phyloP scores from a whole-genome alignment of 768 basidiomycete genomes.

The Termitomyces sp. region DNA sequence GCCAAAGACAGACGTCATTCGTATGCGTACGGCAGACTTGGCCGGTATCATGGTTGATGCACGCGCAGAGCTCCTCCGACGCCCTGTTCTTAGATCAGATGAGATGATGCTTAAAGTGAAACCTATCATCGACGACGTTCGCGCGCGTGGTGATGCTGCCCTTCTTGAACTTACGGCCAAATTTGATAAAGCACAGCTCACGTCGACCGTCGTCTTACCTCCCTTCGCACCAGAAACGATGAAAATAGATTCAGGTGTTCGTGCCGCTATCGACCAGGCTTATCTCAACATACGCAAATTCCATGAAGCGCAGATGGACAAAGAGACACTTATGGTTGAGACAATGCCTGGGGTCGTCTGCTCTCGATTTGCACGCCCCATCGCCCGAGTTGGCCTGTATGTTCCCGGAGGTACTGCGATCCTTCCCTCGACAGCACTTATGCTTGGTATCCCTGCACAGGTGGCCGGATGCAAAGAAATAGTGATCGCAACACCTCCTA shows the following conservation, averaged over 20 bases:
- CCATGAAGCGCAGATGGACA: constrained; percentile 82
- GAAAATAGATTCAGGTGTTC: constrained; percentile 56
- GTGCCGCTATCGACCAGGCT: constrained; percentile 80
- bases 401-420: constrained; percentile 97
- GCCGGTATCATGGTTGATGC: constrained; percentile 39
- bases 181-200: constrained; percentile 79
- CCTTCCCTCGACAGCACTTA: constrained; percentile 92
- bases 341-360: constrained; percentile 99
- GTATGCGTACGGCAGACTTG: constrained; percentile 73
- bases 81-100: constrained; percentile 83
- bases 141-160: constrained; percentile 77
- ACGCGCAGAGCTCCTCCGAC: constrained; percentile 67
- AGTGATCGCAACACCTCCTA: constrained; percentile 94
- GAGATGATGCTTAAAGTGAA: constrained; percentile 92
- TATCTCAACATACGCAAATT: constrained; percentile 90
- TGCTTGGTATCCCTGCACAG: constrained; percentile 97
- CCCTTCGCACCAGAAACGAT: constrained; percentile 70
- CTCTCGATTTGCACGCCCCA: constrained; percentile 91
- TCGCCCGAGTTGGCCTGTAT: constrained; percentile 93
- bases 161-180: constrained; percentile 87
- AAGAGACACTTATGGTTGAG: constrained; percentile 71
- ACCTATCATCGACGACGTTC: constrained; percentile 89
- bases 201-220: constrained; percentile 66
- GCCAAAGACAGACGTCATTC: constrained; percentile 42
- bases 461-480: constrained; percentile 92